phyloP scores from a whole-genome alignment of 2,329 filamentous ascomycete genomes.

The Colletotrichum siamense region DNA sequence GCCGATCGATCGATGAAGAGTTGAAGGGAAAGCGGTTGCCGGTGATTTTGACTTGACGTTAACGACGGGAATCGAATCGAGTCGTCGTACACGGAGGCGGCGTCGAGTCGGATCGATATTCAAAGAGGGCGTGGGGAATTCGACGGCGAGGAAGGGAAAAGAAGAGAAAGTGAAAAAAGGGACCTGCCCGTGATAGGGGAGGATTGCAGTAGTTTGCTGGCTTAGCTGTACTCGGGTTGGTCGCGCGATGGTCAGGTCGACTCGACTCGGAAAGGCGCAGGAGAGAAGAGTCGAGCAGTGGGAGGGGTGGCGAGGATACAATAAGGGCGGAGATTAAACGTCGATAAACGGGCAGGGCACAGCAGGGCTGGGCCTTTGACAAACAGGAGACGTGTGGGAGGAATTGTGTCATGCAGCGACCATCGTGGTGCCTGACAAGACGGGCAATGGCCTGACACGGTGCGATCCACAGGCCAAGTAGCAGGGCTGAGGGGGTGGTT shows the following conservation, averaged over 20 bases:
- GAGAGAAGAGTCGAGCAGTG: slow-evolving; percentile 16
- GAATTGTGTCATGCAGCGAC: slow-evolving; percentile 23
- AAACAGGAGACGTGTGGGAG: slow-evolving; percentile 13
- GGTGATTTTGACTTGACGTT: slow-evolving; percentile 2
- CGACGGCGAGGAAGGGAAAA: background rate
- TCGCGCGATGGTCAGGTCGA: slow-evolving; percentile 21
- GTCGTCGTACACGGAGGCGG: background rate
- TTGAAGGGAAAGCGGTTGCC: background rate
- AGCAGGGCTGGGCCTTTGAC: slow-evolving; percentile 16
- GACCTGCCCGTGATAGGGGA: slow-evolving; percentile 38
- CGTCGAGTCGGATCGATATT: slow-evolving; percentile 24
- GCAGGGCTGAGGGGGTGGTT: slow-evolving; percentile 19
- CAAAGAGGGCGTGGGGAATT: slow-evolving; percentile 5
- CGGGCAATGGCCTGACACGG: slow-evolving; percentile 19
- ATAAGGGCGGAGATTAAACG: slow-evolving; percentile 23
- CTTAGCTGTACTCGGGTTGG: slow-evolving; percentile 15
- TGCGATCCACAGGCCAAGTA: slow-evolving; percentile 5
- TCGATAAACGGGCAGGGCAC: slow-evolving; percentile 17
- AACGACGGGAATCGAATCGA: slow-evolving; percentile 10
- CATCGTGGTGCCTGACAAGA: slow-evolving; percentile 15
- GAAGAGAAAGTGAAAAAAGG: slow-evolving; percentile 27
- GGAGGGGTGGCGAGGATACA: slow-evolving; percentile 22
- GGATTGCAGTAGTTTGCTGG: slow-evolving; percentile 17
- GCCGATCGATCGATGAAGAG: background rate
- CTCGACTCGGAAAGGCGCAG: slow-evolving; percentile 20